Percentiles rank a stretch among this genome's conserved stretches.
Evolutionary conservation across 2,329 filamentous ascomycete species (phyloP).

Genomic region (Penicillium sp.): DNA sequence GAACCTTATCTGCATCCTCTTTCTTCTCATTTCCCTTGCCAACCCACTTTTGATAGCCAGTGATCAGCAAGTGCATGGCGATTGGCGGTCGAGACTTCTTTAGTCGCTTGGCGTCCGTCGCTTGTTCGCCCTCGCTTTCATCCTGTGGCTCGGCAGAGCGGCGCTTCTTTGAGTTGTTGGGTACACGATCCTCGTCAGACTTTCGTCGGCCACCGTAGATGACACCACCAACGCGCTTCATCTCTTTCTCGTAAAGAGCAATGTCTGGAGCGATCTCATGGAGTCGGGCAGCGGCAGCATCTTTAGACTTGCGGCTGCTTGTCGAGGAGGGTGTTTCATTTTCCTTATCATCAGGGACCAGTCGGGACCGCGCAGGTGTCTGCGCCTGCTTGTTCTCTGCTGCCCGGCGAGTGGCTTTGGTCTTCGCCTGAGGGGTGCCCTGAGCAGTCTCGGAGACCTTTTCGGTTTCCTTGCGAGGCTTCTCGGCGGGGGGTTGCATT

Average conservation of each 20-base stretch:
- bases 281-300: slow-evolving; percentile 74
- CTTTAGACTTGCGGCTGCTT: slow-evolving; percentile 83
- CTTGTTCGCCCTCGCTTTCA: slow-evolving; percentile 54
- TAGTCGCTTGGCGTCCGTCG: slow-evolving; percentile 62
- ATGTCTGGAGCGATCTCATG: slow-evolving; percentile 82
- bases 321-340: slow-evolving; percentile 78
- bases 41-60: slow-evolving; percentile 82
- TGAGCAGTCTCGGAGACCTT: slow-evolving; percentile 20
- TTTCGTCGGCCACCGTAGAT: slow-evolving; percentile 58
- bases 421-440: slow-evolving; percentile 29
- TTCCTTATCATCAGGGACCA: slow-evolving; percentile 68
- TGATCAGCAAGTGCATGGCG: slow-evolving; percentile 75
- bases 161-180: slow-evolving; percentile 43
- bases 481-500: slow-evolving; percentile 26
- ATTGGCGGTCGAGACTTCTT: slow-evolving; percentile 66
- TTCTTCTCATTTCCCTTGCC: slow-evolving; percentile 61
- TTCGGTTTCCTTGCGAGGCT: slow-evolving; percentile 20
- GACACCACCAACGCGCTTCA: slow-evolving; percentile 73
- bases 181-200: slow-evolving; percentile 42
- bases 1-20: slow-evolving; percentile 79
- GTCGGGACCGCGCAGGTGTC: slow-evolving; percentile 57
- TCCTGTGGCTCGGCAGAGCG: slow-evolving; percentile 50
- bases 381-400: slow-evolving; percentile 39
- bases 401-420: slow-evolving; percentile 30
- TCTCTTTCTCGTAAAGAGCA: slow-evolving; percentile 88